A percentile compares a stretch with the other conserved stretches of the same genome.
Evolutionary conservation across 495 filamentous ascomycete genomes (phyloP).

Genomic region (Poronia punctata): DNA sequence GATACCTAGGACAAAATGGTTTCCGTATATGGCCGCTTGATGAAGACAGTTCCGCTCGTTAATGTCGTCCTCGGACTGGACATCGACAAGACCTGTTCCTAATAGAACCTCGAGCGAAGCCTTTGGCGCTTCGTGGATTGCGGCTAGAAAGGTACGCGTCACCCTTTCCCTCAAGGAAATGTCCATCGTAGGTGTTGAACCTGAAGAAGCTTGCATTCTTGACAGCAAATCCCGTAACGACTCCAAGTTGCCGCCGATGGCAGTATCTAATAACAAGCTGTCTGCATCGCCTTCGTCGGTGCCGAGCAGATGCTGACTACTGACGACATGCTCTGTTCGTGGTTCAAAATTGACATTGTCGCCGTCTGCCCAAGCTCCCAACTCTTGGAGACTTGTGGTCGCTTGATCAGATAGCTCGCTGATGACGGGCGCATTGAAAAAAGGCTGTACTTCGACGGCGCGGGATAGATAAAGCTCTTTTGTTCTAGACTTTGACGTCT

Average conservation of each 20-base stretch:
- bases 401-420: constrained; percentile 94
- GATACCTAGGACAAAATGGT: constrained; percentile 63
- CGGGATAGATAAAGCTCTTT: constrained; percentile 95
- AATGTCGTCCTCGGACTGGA: constrained; percentile 89
- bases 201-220: constrained; percentile 39
- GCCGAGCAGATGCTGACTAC: constrained; percentile 53
- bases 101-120: constrained; percentile 68
- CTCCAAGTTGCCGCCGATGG: constrained; percentile 65
- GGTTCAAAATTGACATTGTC: constrained; percentile 78
- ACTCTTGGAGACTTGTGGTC: constrained; percentile 82
- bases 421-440: constrained; percentile 94
- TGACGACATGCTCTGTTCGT: constrained; percentile 56
- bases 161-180: constrained; percentile 56
- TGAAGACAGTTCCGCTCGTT: constrained; percentile 95
- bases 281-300: constrained; percentile 83
- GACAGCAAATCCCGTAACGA: constrained; percentile 43
- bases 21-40: constrained; percentile 86
- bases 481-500: constrained; percentile 97
- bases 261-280: constrained; percentile 78
- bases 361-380: constrained; percentile 94
- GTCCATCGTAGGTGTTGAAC: constrained; percentile 34
- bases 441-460: constrained; percentile 94
- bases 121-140: constrained; percentile 77
- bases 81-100: constrained; percentile 72
- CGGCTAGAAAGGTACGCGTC: constrained; percentile 80